Evolutionary conservation across 2,329 filamentous ascomycete species (phyloP), one percentile per base, ranked within the genome.

Genomic region (Talaromyces sp.): DNA sequence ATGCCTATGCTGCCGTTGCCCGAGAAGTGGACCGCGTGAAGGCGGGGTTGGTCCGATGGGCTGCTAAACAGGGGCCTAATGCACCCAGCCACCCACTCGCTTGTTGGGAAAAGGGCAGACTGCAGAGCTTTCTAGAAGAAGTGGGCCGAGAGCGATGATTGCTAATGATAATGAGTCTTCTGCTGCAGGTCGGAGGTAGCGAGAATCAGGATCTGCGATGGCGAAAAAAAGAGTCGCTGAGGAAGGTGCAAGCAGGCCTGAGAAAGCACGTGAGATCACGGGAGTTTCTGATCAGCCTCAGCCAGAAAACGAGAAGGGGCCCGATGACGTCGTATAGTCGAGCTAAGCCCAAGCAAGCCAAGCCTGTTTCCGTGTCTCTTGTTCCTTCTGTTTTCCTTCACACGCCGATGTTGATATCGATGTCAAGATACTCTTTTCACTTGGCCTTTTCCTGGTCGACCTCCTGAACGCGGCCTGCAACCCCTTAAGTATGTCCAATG

Each of bases 181-280:
- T 27, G 25, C 49, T n/a, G 22, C 30, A 7, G 30, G 5, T 32
- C 30, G 9, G 30, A 44, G 19, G 39, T 2, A 11, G 10, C 22
- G n/a, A 19, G 44, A 19, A 19, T 4, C n/a, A 47, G 22, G 39
- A 10, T 8, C 17, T 4, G 17, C 22, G 44, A 47, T 47, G 44
- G 44, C 19, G 44, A 47, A 6, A 47, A 47, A 19, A 8, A 19
- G n/a, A 44, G 9, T 4, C 8, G 15, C 39, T 19, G 42, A 47
- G 44, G 44, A 47, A 47, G 44, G 44, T 8, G n/a, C n/a, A 25
- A 25, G 33, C 33, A 47, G 22, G 44, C 9, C 30, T 25, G 49
- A 6, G 17, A 17, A 3, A 30, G 13, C 59, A 61, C 54, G 59
- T 61, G 59, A 57, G 59, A 54, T 61, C 59, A 57, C 59, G 49